A percentile compares a stretch with the other conserved stretches of the same genome.
phyloP scores from a whole-genome alignment of 371 early-diverging fungal genomes.

The Umbelopsis sp. region DNA sequence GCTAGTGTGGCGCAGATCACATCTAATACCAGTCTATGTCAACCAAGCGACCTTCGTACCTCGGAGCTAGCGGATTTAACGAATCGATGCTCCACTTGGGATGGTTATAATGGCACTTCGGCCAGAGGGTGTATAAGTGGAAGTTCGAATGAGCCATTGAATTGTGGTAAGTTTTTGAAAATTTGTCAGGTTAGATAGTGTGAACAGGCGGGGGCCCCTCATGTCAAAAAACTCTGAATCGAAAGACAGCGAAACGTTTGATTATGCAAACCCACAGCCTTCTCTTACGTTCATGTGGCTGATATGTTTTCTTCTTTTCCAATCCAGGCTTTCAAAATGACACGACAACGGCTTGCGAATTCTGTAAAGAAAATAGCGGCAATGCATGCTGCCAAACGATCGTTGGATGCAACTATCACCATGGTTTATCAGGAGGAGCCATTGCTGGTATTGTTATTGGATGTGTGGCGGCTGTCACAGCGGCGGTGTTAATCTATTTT shows the following conservation, averaged over 20 bases:
- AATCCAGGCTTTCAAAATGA: constrained; percentile 34
- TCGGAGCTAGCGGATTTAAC: constrained; percentile 24
- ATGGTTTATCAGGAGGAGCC: constrained; percentile 27
- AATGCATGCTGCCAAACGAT: constrained; percentile 40
- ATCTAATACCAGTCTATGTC: constrained; percentile 31
- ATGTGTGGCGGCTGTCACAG: constrained; percentile 18
- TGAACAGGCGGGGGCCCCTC: background rate
- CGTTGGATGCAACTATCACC: constrained; percentile 18
- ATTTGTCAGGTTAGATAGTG: background rate
- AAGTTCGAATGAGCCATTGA: constrained; percentile 38
- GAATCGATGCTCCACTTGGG: constrained; percentile 40
- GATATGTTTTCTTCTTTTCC: background rate
- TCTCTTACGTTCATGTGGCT: background rate
- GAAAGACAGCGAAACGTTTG: too few species aligned
- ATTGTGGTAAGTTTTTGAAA: constrained; percentile 38
- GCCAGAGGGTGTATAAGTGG: constrained; percentile 38
- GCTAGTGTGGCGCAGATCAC: constrained; percentile 36
- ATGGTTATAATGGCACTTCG: constrained; percentile 36
- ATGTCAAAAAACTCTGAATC: too few species aligned
- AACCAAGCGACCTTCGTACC: constrained; percentile 26
- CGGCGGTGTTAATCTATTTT: constrained; percentile 23
- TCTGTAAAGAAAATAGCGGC: constrained; percentile 30
- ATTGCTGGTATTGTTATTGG: constrained; percentile 36
- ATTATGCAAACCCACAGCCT: too few species aligned
- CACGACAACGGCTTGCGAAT: constrained; percentile 31